A percentile compares a stretch with the other conserved stretches of the same genome.
These are phyloP conservation scores for Cyclostephanos tholiformis DNA, from an alignment of 108 stramenopile genomes.

Conservation along the genomic window DNA sequence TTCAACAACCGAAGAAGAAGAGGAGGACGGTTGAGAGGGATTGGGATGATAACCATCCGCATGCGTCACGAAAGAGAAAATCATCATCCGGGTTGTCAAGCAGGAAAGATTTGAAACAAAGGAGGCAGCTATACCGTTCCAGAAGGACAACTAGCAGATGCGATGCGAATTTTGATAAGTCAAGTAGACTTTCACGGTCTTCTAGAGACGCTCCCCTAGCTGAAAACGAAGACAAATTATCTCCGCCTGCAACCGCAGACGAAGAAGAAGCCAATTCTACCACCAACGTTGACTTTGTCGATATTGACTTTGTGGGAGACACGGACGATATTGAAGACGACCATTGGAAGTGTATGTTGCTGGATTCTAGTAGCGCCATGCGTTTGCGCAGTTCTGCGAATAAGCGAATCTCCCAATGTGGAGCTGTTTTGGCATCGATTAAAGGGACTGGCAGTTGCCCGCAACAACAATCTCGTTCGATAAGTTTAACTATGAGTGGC, in stretches of 20 bases:
- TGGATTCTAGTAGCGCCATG: conserved; percentile 6
- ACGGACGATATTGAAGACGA: conserved; percentile 31
- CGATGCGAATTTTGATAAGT: background rate
- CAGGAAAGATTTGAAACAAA: background rate
- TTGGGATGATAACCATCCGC: conserved; percentile 31
- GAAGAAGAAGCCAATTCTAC: background rate
- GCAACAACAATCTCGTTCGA: conserved; percentile 2
- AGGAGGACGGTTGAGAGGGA: conserved; percentile 1
- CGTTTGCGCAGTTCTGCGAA: conserved; percentile 4
- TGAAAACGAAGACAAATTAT: background rate
- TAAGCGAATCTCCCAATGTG: background rate
- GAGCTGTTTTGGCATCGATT: background rate
- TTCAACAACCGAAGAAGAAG: background rate
- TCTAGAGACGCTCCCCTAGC: background rate
- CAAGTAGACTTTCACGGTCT: background rate
- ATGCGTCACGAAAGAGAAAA: conserved; percentile 39
- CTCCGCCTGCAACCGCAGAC: background rate
- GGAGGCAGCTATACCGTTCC: background rate
- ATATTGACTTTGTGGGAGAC: conserved; percentile 31
- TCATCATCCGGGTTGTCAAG: background rate
- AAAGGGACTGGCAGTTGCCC: background rate
- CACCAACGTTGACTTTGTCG: conserved; percentile 6
- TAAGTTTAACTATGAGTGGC: conserved; percentile 1
- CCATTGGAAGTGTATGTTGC: background rate
- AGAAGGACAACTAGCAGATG: background rate